phyloP scores from a whole-genome alignment of 2,329 filamentous ascomycete species.

The Alternaria brassicicola region DNA sequence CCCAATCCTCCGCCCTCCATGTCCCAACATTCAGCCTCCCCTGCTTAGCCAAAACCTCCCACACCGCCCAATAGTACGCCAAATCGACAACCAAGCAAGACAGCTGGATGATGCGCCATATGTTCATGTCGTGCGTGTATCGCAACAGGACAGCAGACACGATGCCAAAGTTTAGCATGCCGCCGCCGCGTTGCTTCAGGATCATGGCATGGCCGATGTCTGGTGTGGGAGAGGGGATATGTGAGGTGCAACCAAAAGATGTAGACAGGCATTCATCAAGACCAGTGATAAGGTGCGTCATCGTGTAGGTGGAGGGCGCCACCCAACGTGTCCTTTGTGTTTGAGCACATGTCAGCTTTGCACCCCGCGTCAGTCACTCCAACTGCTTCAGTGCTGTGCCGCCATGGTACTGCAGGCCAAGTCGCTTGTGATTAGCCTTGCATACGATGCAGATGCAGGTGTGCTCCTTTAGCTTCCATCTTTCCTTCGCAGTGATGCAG shows the following conservation, averaged over 20 bases:
- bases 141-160: slow-evolving; percentile 35
- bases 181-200: slow-evolving; percentile 34
- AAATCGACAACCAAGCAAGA: slow-evolving; percentile 30
- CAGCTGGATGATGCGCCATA: slow-evolving; percentile 33
- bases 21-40: slow-evolving; percentile 15
- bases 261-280: neutral
- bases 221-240: slow-evolving; percentile 21
- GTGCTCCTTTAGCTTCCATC: neutral
- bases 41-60: slow-evolving; percentile 22
- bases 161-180: slow-evolving; percentile 37
- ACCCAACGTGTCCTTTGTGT: neutral
- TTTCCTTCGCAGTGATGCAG: neutral
- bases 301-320: neutral
- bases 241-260: slow-evolving; percentile 4
- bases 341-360: neutral
- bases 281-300: neutral
- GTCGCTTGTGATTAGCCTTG: neutral
- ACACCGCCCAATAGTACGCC: slow-evolving; percentile 29
- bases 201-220: slow-evolving; percentile 36
- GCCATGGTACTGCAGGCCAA: neutral
- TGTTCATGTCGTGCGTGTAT: slow-evolving; percentile 27
- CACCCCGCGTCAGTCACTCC: neutral
- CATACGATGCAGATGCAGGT: neutral
- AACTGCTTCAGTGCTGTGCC: neutral
- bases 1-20: slow-evolving; percentile 37